These are phyloP conservation scores for Pyrenochaeta sp. DNA, from an alignment of 2,329 filamentous ascomycete genomes.

Conservation along the genomic window DNA sequence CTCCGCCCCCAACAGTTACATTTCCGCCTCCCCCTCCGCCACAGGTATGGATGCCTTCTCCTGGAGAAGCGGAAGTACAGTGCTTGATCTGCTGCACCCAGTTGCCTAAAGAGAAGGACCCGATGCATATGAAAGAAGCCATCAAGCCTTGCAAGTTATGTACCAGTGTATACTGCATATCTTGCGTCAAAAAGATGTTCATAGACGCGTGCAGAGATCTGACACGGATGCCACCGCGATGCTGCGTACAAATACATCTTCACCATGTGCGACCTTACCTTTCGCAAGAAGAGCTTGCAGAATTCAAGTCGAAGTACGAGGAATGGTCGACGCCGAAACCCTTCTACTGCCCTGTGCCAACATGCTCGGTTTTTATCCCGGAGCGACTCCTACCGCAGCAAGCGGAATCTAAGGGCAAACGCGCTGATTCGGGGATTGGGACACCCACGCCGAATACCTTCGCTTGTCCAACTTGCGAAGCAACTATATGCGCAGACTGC, in stretches of 20 bases:
- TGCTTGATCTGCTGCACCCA: slow-evolving; percentile 36
- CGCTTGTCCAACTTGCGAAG: slow-evolving; percentile 55
- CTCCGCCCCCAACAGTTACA: background rate
- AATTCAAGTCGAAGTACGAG: slow-evolving; percentile 56
- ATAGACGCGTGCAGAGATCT: slow-evolving; percentile 50
- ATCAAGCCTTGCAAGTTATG: slow-evolving; percentile 46
- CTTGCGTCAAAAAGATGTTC: slow-evolving; percentile 55
- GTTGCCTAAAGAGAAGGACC: slow-evolving; percentile 16
- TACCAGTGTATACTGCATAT: slow-evolving; percentile 40
- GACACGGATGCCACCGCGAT: slow-evolving; percentile 56
- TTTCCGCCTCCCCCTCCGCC: background rate
- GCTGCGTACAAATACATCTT: slow-evolving; percentile 56
- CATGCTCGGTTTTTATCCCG: slow-evolving; percentile 60
- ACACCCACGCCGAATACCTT: slow-evolving; percentile 38
- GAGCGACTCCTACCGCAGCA: slow-evolving; percentile 29
- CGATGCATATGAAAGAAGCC: slow-evolving; percentile 9
- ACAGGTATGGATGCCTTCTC: background rate
- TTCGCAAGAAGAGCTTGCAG: slow-evolving; percentile 43
- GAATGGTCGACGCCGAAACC: slow-evolving; percentile 58
- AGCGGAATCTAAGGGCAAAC: slow-evolving; percentile 25
- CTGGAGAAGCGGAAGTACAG: slow-evolving; percentile 8
- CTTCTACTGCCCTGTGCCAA: slow-evolving; percentile 59
- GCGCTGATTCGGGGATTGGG: slow-evolving; percentile 36
- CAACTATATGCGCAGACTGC: slow-evolving; percentile 56
- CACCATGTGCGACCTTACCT: slow-evolving; percentile 50